phyloP scores from a whole-genome alignment of 148 eudicot species.

The Chenopodium formosanum region DNA sequence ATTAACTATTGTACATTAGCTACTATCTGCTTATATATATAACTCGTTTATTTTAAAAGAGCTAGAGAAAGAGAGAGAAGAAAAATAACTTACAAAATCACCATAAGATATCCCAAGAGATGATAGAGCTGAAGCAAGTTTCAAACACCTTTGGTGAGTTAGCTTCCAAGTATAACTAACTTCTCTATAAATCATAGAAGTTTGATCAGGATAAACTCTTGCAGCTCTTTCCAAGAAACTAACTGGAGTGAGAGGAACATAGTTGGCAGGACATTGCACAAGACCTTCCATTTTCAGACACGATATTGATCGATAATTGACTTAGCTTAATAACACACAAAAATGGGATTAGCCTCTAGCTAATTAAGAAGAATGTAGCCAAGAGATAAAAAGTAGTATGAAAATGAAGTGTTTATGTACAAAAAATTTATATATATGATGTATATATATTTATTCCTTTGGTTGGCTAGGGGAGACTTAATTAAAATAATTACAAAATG shows the following conservation, averaged over 20 bases:
- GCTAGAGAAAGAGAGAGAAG: not conserved
- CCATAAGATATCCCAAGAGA: slow-evolving; percentile 8
- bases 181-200: not conserved
- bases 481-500: not conserved
- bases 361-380: not conserved
- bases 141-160: slow-evolving; percentile 14
- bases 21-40: too few relatives aligned
- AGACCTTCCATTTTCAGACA: slow-evolving; percentile 24
- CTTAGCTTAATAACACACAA: not conserved
- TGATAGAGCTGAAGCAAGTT: slow-evolving; percentile 17
- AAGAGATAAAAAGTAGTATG: too few relatives aligned
- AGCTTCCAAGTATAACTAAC: slow-evolving; percentile 10
- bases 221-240: slow-evolving; percentile 22
- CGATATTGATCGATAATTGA: too few relatives aligned
- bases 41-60: too few relatives aligned
- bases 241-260: slow-evolving; percentile 16
- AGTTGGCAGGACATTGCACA: slow-evolving; percentile 8
- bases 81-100: slow-evolving; percentile 12
- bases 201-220: not conserved
- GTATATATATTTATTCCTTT: not conserved
- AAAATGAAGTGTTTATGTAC: too few relatives aligned
- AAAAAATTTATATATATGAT: not conserved
- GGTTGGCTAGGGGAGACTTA: not conserved
- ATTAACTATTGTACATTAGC: too few relatives aligned
- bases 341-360: not conserved